Evolutionary conservation across 495 filamentous ascomycete species (phyloP).

Genomic region (Lindgomyces ingoldianus): DNA sequence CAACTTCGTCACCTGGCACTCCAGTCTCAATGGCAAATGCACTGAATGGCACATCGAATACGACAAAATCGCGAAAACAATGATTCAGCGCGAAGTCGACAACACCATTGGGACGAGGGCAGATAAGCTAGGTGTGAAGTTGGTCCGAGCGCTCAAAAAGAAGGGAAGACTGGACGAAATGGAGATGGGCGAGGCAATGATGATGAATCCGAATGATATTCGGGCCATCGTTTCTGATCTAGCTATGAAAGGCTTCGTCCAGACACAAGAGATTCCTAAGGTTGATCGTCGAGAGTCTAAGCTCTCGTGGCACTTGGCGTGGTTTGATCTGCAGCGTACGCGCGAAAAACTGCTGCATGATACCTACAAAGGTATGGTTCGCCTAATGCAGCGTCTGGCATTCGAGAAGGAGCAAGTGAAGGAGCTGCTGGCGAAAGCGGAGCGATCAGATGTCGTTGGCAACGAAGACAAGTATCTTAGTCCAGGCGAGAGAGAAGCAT

Average conservation of each 20-base stretch:
- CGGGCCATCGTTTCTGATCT: constrained; percentile 78
- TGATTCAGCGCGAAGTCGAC: constrained; percentile 76
- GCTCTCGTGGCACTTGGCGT: constrained; percentile 86
- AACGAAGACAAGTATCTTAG: constrained; percentile 75
- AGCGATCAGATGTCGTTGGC: constrained; percentile 79
- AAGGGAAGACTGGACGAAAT: constrained; percentile 94
- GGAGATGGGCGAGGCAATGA: constrained; percentile 67
- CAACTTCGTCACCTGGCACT: constrained; percentile 64
- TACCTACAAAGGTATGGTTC: constrained; percentile 86
- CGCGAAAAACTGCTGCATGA: constrained; percentile 67
- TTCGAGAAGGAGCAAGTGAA: constrained; percentile 68
- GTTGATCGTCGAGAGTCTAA: constrained; percentile 74
- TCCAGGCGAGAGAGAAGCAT: constrained; percentile 63
- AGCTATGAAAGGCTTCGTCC: constrained; percentile 78
- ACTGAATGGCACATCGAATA: constrained; percentile 82
- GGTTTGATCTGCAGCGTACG: constrained; percentile 74
- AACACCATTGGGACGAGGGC: constrained; percentile 72
- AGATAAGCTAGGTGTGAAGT: constrained; percentile 70
- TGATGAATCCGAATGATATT: constrained; percentile 77
- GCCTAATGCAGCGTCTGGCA: constrained; percentile 72
- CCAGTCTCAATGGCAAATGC: constrained; percentile 49
- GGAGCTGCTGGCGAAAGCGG: constrained; percentile 71
- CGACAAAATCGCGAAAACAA: constrained; percentile 61
- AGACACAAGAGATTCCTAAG: constrained; percentile 88
- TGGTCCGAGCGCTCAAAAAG: constrained; percentile 76